Conservation (phyloP, 2,329 filamentous ascomycete species). For the Xylariales sp. region DNA sequence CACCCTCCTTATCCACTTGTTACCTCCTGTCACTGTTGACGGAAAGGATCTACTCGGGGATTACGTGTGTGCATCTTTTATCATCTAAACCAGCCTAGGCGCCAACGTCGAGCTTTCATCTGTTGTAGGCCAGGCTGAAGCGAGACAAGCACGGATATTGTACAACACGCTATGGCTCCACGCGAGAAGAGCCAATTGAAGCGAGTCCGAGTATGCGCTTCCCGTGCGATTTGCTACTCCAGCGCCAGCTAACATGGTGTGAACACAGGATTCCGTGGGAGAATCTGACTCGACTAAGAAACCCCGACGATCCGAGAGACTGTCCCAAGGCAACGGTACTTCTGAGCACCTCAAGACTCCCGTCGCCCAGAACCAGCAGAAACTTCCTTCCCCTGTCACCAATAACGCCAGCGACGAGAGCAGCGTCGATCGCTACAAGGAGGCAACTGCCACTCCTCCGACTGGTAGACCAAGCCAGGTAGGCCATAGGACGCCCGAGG, state of each 20-base stretch:
- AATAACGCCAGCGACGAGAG: conserved; percentile 53
- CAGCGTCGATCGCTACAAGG: conserved; percentile 60
- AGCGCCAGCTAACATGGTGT: conserved; percentile 21
- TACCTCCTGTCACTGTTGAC: too few relatives aligned
- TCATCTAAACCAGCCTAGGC: too few relatives aligned
- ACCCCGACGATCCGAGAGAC: conserved; percentile 70
- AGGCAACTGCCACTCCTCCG: conserved; percentile 67
- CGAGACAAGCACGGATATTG: too few relatives aligned
- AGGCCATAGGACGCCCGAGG: conserved; percentile 46
- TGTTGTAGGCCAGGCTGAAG: too few relatives aligned
- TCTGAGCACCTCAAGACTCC: conserved; percentile 50
- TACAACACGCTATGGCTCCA: conserved; percentile 52
- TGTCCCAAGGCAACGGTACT: conserved; percentile 45
- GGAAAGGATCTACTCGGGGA: too few relatives aligned
- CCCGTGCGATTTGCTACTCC: conserved; percentile 10
- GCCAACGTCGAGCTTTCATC: not conserved
- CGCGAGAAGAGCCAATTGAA: conserved; percentile 82
- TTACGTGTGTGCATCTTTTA: too few relatives aligned
- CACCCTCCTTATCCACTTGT: too few relatives aligned
- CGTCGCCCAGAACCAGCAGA: conserved; percentile 53
- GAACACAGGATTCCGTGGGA: conserved; percentile 65
- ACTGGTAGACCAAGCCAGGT: conserved; percentile 53
- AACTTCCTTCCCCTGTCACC: conserved; percentile 79
- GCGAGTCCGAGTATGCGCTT: conserved; percentile 63
- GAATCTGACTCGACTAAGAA: conserved; percentile 68